These are phyloP conservation scores for Pseudognaphalium luteoalbum DNA, from an alignment of 129 eudicot species.

Conservation along the genomic window DNA sequence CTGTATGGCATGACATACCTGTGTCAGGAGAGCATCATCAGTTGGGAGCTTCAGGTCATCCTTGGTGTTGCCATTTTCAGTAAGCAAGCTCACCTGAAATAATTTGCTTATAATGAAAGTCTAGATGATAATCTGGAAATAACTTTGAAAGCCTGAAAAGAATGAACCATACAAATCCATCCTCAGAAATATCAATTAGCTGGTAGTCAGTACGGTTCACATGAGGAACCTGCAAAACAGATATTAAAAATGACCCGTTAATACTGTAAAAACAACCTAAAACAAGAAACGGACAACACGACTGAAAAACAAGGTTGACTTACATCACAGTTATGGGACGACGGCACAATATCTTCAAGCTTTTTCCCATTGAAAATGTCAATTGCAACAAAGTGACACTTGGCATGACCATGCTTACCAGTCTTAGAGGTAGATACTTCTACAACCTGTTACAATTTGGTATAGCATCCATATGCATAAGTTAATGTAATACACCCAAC, in stretches of 20 bases:
- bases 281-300: not conserved
- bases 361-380: conserved; percentile 70
- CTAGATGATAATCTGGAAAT: not conserved
- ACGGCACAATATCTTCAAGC: conserved; percentile 76
- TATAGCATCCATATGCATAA: not conserved
- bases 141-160: not conserved
- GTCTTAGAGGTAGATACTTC: conserved; percentile 84
- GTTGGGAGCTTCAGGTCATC: conserved; percentile 22
- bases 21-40: conserved; percentile 18
- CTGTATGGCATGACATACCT: not conserved
- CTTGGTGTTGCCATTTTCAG: conserved; percentile 61
- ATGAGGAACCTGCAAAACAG: conserved; percentile 56
- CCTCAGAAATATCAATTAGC: conserved; percentile 68
- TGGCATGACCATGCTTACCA: conserved; percentile 79
- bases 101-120: not conserved
- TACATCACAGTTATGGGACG: conserved; percentile 78
- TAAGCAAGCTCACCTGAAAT: conserved; percentile 53
- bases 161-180: conserved; percentile 59
- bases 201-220: conserved; percentile 66
- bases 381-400: conserved; percentile 74
- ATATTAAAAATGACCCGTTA: not conserved
- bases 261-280: not conserved
- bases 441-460: conserved; percentile 23
- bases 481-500: not conserved
- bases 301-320: conserved; percentile 9